Evolutionary conservation across 2,329 filamentous ascomycete species (phyloP).

Genomic region (Zopfia rhizophila): DNA sequence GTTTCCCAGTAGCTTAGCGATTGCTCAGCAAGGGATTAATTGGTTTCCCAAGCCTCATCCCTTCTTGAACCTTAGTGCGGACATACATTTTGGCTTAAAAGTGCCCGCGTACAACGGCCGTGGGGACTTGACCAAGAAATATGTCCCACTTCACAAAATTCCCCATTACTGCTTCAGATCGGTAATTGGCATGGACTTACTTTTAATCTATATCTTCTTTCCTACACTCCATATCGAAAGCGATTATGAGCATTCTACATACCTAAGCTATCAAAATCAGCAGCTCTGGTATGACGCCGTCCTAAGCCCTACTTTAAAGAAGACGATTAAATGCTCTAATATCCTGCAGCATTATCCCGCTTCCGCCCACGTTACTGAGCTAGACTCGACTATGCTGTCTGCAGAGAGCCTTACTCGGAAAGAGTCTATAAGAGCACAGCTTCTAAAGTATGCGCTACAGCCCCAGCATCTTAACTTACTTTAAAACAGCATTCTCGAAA

Average conservation of each 20-base stretch:
- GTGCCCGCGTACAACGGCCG: background rate
- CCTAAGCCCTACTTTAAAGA: no score
- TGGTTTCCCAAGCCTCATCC: background rate
- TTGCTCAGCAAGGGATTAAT: background rate
- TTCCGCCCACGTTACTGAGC: background rate
- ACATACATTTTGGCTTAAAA: background rate
- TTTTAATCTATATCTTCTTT: no score
- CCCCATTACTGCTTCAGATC: no score
- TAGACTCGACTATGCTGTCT: background rate
- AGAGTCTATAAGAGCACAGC: background rate
- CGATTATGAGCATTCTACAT: no score
- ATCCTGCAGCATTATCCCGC: background rate
- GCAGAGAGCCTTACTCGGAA: background rate
- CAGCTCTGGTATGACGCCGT: no score
- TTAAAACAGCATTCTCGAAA: background rate
- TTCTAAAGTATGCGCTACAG: slow-evolving; percentile 1
- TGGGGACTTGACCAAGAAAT: background rate
- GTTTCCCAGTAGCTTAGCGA: no score
- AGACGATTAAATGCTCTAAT: no score
- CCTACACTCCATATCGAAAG: no score
- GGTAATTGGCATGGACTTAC: no score
- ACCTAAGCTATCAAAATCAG: no score
- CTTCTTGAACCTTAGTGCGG: no score
- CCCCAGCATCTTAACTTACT: background rate
- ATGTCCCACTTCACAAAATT: background rate